Evolutionary conservation across 2,329 filamentous ascomycete genomes (phyloP), one percentile per base, ranked within the genome.

Genomic region (Lasiodiplodia citricola): DNA sequence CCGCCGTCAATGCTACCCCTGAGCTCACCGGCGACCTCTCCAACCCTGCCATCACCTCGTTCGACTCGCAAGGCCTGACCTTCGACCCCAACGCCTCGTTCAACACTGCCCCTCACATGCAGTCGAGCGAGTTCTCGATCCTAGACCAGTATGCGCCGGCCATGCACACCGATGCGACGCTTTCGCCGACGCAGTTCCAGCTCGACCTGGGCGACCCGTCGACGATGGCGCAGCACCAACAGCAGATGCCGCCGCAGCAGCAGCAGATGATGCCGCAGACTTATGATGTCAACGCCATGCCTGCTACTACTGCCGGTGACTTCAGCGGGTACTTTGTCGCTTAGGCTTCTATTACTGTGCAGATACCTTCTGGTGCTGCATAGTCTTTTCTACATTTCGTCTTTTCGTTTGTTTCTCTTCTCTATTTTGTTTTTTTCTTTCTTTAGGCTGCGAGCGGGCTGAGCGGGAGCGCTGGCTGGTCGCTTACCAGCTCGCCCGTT

Each of bases 181-280:
- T 58, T 5, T 57, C 65, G 47, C 44, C 65, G 41, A 67, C 65
- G 28, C 65, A 57, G 35, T 67, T 67, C 18, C 65, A 50, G 54
- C 44, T 67, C 31, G 65, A 67, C 41, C 58, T 67, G 55, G 31
- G 38, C 25, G 47, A 64, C 16, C 54, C 54, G 54, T 38, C 65
- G 31, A 60, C 54, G 2, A 41, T 28, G 60, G n/a, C 64, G 5
- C 64, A 66, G 35, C 50, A 55, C 35, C 54, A 67, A 51, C 63
- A 67, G 50, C 66, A 68, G 21, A 51, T 60, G 13, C 37, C 56
- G 31, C 56, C 38, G 21, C 66, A 63, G 44, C 44, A 52, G 56
- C 66, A 68, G 60, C 44, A 52, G 60, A 64, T 64, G 60, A 64
- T 64, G 60, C 28, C 60, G 47, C 66, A 68, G 44, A 51, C 50